Base-by-base conservation (phyloP, 352 stramenopile genomes). In the Phytophthora citrophthora region DNA sequence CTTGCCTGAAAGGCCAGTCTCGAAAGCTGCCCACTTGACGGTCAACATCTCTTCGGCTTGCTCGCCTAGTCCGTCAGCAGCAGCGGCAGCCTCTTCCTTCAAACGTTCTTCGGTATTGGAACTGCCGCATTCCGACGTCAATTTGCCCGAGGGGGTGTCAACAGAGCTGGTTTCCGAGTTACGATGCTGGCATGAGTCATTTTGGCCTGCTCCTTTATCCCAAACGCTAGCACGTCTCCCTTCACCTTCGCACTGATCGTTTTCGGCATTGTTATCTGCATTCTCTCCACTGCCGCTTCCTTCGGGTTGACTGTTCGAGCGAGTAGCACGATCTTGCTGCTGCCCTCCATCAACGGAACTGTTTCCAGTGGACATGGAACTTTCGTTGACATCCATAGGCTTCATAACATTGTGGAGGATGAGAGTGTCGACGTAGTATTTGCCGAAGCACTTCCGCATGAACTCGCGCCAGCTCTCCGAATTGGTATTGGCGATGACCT, bases 381-480 rank as follows among this genome's bases (percentile, higher is more conserved):
- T 64, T 5, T 46, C 24, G 54, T 31, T 68, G 46, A 26, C 23
- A 23, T 69, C 66, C 16, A 39, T 60, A 26, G 62, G 54, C 20
- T 65, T 68, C 12, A 29, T 63, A 55, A 93, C 72, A 31, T 77
- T 74, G 67, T 94, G 83, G 38, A 94, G 72, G 46, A 94, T 84
- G 54, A 92, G 83, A 13, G 81, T 83, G 66, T 94, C 85, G 31
- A 92, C 64, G 38, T 86, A 92, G 63, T 90, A 73, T 61, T 88
- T 88, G 59, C 74, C 81, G 61, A 91, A 86, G 68, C 83, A 92
- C 65, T 90, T 90, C 60, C 72, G 78, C 66, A 79, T 71, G 55
- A 94, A 91, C 62, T 85, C 81, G 49, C 85, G 85, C 77, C 83
- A 89, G 55, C 71, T 84, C 59, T 94, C 85, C 1, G 81, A 89